Base-by-base conservation (phyloP, 164 flowering plant genomes). In the Macadamia integrifolia region DNA sequence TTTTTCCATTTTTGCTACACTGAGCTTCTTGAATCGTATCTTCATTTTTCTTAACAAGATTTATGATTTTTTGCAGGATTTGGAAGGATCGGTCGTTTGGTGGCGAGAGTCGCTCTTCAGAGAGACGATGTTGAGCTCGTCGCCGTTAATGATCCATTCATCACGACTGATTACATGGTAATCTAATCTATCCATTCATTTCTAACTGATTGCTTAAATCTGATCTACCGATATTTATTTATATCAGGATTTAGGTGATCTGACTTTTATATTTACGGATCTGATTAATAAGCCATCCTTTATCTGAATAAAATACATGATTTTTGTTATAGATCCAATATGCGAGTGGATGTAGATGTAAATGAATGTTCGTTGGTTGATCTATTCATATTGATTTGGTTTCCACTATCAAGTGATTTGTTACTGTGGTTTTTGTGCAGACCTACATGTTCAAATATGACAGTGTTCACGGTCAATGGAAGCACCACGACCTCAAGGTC, bases 371-470 rank as follows among this genome's bases (percentile, higher is more conserved):
- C 5, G 40, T 35, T 35, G 40, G 40, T 35, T 5, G 40, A 35
- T 35, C 40, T 5, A 35, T 35, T 35, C 5, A 2, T 35, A 35
- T 35, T 5, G 40, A 35, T 35, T 35, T 5, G 40, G 40, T 35
- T 35, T 35, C 40, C 40, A 23, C 5, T 35, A 35, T 35, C 40
- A 35, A 23, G 40, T 2, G 40, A 35, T 35, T 35, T 35, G 40
- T 35, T 2, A 5, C 40, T 35, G 3, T 15, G 13, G 13, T 49
- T 5, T 61, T n/a, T 15, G 11, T 42, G 73, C 74, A 92, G 98
- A 83, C 87, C 30, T 90, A 90, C 72, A 92, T 92, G 98, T 90
- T 92, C 65, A 90, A 90, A 80, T 92, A 92, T 60, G 98, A 92
- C 76, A 84, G 69, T 71, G 92, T 86, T 29, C 92, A 90, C 53